A percentile compares a stretch with the other conserved stretches of the same genome.
phyloP scores from a whole-genome alignment of 495 filamentous ascomycete genomes.

The Cryomyces minteri region DNA sequence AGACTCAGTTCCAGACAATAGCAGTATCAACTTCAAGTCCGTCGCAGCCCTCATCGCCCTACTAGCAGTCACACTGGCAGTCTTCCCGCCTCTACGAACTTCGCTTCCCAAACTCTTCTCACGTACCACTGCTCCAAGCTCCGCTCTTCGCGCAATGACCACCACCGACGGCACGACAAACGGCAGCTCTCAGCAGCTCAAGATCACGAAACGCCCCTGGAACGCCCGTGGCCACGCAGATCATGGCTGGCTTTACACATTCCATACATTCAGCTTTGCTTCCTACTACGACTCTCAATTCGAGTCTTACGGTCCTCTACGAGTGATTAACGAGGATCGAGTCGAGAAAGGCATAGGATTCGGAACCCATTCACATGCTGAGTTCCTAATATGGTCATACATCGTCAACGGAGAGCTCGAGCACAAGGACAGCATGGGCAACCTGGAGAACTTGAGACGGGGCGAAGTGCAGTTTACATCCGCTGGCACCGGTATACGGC shows the following conservation, averaged over 20 bases:
- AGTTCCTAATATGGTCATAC: slow-evolving; percentile 75
- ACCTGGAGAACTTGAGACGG: slow-evolving; percentile 52
- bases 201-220: slow-evolving; percentile 22
- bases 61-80: slow-evolving; percentile 20
- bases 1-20: too few species aligned
- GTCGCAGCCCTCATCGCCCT: slow-evolving; percentile 6
- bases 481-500: slow-evolving; percentile 57
- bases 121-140: slow-evolving; percentile 1
- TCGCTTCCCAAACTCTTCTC: slow-evolving; percentile 4
- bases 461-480: slow-evolving; percentile 75
- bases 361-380: slow-evolving; percentile 61
- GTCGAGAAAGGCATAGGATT: slow-evolving; percentile 50
- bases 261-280: slow-evolving; percentile 70
- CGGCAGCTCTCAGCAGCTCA: slow-evolving; percentile 6
- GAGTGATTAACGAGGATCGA: slow-evolving; percentile 72
- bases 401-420: slow-evolving; percentile 63
- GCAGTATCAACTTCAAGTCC: background rate
- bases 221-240: slow-evolving; percentile 48
- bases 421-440: slow-evolving; percentile 60
- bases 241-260: slow-evolving; percentile 71
- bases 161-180: slow-evolving; percentile 8
- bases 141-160: slow-evolving; percentile 12
- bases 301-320: slow-evolving; percentile 46
- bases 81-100: slow-evolving; percentile 12
- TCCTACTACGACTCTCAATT: slow-evolving; percentile 48